A percentile compares a stretch with the other conserved stretches of the same genome.
phyloP scores from a whole-genome alignment of 2,329 filamentous ascomycete species.

The Stagonosporopsis rhizophila region DNA sequence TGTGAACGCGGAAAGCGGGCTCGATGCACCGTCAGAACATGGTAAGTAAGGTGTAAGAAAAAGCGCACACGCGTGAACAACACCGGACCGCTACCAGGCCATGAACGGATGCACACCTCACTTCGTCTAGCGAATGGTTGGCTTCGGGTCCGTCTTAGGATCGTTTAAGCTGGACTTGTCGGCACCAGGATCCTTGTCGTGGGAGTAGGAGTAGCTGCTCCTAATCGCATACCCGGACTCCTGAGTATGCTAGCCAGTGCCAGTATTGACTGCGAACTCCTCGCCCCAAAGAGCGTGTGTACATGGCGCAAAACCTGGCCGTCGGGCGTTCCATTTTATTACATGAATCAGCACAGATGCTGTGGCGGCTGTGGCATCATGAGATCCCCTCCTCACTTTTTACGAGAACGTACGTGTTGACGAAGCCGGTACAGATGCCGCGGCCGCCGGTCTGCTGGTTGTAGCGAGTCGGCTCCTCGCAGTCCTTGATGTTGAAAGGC shows the following conservation, averaged over 20 bases:
- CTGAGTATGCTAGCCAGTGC: not conserved
- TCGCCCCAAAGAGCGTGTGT: not conserved
- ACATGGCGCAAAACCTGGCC: not conserved
- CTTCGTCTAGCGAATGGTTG: no score
- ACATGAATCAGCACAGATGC: not conserved
- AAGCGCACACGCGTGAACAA: no score
- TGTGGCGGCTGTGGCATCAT: not conserved
- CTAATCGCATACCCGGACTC: not conserved
- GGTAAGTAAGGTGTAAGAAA: no score
- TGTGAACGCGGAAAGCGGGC: no score
- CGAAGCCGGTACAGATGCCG: not conserved
- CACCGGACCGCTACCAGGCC: no score
- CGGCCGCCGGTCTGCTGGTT: not conserved
- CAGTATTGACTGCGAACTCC: not conserved
- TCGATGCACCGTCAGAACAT: no score
- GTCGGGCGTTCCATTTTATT: not conserved
- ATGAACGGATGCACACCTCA: no score
- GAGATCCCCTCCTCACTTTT: not conserved
- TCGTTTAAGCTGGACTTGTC: not conserved
- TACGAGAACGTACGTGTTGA: not conserved
- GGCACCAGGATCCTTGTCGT: not conserved
- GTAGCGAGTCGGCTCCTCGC: not conserved
- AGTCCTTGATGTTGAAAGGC: not conserved
- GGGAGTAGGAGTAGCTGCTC: not conserved
- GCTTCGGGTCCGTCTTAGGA: not conserved